A percentile compares a stretch with the other conserved stretches of the same genome.
Evolutionary conservation across 1,284 basidiomycete genomes (phyloP).

Genomic region (Thecaphora thlaspeos): DNA sequence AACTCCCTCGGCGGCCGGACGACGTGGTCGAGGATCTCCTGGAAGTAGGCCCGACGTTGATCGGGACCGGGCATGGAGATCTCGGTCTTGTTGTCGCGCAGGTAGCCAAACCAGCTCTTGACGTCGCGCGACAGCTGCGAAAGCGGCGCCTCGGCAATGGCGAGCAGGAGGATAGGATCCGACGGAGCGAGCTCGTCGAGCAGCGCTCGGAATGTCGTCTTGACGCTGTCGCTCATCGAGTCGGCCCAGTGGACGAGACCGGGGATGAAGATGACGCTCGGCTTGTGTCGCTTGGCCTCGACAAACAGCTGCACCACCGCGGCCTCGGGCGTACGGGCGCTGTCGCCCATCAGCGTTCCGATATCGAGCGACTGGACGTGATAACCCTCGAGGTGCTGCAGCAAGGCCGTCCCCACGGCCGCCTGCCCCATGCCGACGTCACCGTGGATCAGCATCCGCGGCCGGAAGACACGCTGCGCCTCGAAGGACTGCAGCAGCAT

Average conservation of each 20-base stretch:
- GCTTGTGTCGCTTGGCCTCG: slow-evolving; percentile 95
- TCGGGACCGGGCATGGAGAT: slow-evolving; percentile 60
- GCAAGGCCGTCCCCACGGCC: slow-evolving; percentile 81
- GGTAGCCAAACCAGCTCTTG: slow-evolving; percentile 82
- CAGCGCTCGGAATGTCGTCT: slow-evolving; percentile 82
- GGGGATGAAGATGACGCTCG: slow-evolving; percentile 92
- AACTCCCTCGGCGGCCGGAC: slow-evolving; percentile 75
- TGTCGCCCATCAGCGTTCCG: slow-evolving; percentile 83
- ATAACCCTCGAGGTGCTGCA: slow-evolving; percentile 93
- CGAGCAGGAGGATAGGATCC: slow-evolving; percentile 87
- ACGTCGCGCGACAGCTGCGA: slow-evolving; percentile 77
- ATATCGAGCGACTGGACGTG: slow-evolving; percentile 92
- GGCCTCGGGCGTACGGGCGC: slow-evolving; percentile 83
- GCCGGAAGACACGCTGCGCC: slow-evolving; percentile 83
- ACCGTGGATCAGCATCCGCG: slow-evolving; percentile 82
- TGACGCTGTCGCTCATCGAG: slow-evolving; percentile 78
- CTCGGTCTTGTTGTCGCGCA: slow-evolving; percentile 72
- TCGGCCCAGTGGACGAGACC: slow-evolving; percentile 82
- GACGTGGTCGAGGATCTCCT: slow-evolving; percentile 59
- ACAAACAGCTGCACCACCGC: slow-evolving; percentile 93
- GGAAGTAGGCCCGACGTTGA: slow-evolving; percentile 77
- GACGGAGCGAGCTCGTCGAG: slow-evolving; percentile 85
- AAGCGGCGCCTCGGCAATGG: slow-evolving; percentile 77
- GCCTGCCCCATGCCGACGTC: slow-evolving; percentile 82
- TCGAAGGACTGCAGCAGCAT: slow-evolving; percentile 72